phyloP scores from a whole-genome alignment of 768 basidiomycete genomes.

The Agrocybe pediades region DNA sequence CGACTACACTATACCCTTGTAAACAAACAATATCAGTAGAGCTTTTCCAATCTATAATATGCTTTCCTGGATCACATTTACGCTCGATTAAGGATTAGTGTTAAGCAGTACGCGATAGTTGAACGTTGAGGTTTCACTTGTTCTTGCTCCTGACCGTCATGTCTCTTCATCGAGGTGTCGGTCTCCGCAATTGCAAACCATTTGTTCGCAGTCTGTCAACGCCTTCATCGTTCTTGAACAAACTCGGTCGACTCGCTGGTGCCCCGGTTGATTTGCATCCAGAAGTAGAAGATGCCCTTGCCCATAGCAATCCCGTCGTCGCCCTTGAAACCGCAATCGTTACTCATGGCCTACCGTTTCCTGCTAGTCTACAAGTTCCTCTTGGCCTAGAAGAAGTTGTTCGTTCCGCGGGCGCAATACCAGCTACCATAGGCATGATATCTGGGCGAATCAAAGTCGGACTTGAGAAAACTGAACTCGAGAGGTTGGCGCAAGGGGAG shows the following conservation, averaged over 20 bases:
- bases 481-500: conserved; percentile 59
- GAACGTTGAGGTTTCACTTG: not conserved
- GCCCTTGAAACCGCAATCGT: conserved; percentile 92
- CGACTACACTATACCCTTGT: conserved; percentile 41
- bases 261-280: conserved; percentile 70
- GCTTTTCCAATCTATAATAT: conserved; percentile 27
- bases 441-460: conserved; percentile 88
- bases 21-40: conserved; percentile 33
- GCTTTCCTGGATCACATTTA: conserved; percentile 16
- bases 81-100: not conserved
- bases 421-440: conserved; percentile 89
- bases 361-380: conserved; percentile 73
- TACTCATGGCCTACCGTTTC: conserved; percentile 90
- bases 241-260: conserved; percentile 15
- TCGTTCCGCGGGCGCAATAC: conserved; percentile 72
- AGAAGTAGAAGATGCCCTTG: conserved; percentile 83
- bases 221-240: conserved; percentile 6
- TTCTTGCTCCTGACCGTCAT: conserved; percentile 5
- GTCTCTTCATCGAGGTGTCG: conserved; percentile 5
- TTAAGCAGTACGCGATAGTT: too few species aligned
- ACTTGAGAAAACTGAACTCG: conserved; percentile 62
- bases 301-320: conserved; percentile 67
- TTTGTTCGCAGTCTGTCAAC: conserved; percentile 14
- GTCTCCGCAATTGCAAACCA: not conserved
- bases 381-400: conserved; percentile 73